Base-by-base conservation (phyloP, 2,329 filamentous ascomycete species). In the Dothiorella sarmentorum region DNA sequence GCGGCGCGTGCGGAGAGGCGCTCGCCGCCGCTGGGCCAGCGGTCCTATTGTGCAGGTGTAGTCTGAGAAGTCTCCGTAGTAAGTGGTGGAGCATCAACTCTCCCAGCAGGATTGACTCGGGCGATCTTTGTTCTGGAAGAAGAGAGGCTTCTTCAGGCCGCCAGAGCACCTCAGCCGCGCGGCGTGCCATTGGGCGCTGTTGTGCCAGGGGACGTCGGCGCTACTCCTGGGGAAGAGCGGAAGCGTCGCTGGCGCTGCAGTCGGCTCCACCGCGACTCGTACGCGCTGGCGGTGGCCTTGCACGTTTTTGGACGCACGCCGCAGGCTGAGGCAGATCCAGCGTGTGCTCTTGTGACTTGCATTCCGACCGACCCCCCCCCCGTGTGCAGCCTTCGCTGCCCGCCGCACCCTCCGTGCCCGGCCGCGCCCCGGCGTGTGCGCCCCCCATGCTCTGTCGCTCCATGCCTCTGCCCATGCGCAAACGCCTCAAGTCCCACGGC, bases 261-360 rank as follows among this genome's bases (percentile, higher is more conserved):
- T 35, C 49, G 49, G 49, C 49, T 53, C 49, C 49, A 53, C 49
- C 47, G 35, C 49, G 49, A 53, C 49, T 53, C 49, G 49, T 53
- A 53, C 49, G 49, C 49, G 49, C 49, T 53, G 49, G 49, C 49
- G 49, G 49, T 53, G 49, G 49, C 49, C 49, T 53, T 53, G 49
- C 49, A 53, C 49, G 49, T 40, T 53, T 53, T 53, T 26, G 49
- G 49, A 53, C 20, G 35, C 49, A 40, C 49, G 49, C 49, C 49
- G 49, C 49, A 53, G 49, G 49, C 49, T 53, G 49, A 29, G 49
- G 49, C 49, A 53, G 49, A 53, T 53, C 49, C 49, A 53, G 49
- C 49, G 49, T 53, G 49, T 38, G 49, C 49, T 53, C 49, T 53
- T 57, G 55, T 57, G 55, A 57, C 55, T 57, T 57, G 55, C 55